phyloP scores from a whole-genome alignment of 1,284 basidiomycete species.

The Ustilago sp. region DNA sequence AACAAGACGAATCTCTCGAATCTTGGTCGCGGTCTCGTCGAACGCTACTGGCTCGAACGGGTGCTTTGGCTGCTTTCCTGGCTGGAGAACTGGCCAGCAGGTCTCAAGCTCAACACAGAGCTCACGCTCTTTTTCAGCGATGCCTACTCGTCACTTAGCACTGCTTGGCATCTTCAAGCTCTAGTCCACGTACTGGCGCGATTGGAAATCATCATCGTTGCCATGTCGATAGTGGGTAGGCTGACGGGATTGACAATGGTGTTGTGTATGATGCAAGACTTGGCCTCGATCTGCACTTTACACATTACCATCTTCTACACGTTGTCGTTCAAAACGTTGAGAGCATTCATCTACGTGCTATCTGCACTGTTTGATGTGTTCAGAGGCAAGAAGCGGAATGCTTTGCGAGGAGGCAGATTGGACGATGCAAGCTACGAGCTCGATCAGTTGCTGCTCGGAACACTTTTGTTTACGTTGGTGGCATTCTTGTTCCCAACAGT shows the following conservation, averaged over 20 bases:
- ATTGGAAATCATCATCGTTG: conserved; percentile 67
- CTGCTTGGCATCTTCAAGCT: conserved; percentile 27
- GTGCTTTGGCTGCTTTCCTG: conserved; percentile 74
- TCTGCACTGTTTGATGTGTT: conserved; percentile 92
- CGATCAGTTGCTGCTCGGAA: conserved; percentile 93
- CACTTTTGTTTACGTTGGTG: conserved; percentile 90
- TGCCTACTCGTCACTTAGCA: conserved; percentile 74
- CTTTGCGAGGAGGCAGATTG: conserved; percentile 79
- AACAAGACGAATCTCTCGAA: conserved; percentile 17
- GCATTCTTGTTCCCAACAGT: conserved; percentile 92
- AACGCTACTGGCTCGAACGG: conserved; percentile 23
- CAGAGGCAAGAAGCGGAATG: conserved; percentile 75
- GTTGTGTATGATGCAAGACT: conserved; percentile 78
- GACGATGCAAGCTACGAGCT: conserved; percentile 92
- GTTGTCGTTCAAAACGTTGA: conserved; percentile 77
- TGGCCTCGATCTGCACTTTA: conserved; percentile 77
- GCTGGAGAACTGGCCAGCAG: conserved; percentile 95
- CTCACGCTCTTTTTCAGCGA: conserved; percentile 84
- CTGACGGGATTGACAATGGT: conserved; percentile 79
- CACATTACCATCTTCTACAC: conserved; percentile 82
- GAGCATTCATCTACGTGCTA: conserved; percentile 75
- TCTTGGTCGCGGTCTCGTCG: conserved; percentile 2
- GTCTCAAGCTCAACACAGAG: conserved; percentile 94
- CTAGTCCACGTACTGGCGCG: conserved; percentile 21
- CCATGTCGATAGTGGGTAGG: conserved; percentile 74